Evolutionary conservation across 2,329 filamentous ascomycete genomes (phyloP), one percentile per base, ranked within the genome.

Genomic region (Colletotrichum viniferum): DNA sequence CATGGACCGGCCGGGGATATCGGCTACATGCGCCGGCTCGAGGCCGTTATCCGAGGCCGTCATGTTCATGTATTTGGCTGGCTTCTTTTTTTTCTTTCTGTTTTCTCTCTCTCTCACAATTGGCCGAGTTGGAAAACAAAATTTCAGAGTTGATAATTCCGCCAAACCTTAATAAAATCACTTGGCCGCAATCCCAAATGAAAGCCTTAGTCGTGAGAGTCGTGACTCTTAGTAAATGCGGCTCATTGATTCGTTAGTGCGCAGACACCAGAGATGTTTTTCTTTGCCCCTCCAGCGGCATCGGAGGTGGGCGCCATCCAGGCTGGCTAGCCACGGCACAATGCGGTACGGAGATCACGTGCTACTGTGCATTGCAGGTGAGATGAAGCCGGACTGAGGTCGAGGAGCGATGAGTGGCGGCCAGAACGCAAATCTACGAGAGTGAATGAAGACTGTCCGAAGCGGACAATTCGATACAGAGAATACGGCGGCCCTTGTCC

Each of bases 1-100:
- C 65, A 90, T 84, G 74, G 85, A 86, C 78, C 90, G 83, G 78
- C 77, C 74, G 16, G 78, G 77, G 7, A 84, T 64, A 66, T 78
- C 78, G 58, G 80, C 78, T 79, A 83, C 67, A 65, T 69, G 68
- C 61, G 69, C 72, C 62, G 74, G 55, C 69, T 72, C 67, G 67
- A 78, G 77, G 32, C 76, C 78, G 24, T 70, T 68, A 26, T 48
- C 38, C 38, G 34, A 10, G 24, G 36, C 16, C 13, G 63, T 18
- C 76, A 77, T 78, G 18, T 48, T 48, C 18, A 48, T 12, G 38
- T 48, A 48, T 48, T n/a, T 7, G 38, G 38, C 38, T 48, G 18
- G 34, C 34, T 16, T 18, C 38, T n/a, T 43, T 43, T 16, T n/a
- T 13, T 43, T 65, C 12, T 32, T 48, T 24, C 12, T 30, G 24